Percentiles rank a stretch among this genome's conserved stretches.
Evolutionary conservation across 2,329 filamentous ascomycete species (phyloP).

Genomic region (Fusarium pininemorale): DNA sequence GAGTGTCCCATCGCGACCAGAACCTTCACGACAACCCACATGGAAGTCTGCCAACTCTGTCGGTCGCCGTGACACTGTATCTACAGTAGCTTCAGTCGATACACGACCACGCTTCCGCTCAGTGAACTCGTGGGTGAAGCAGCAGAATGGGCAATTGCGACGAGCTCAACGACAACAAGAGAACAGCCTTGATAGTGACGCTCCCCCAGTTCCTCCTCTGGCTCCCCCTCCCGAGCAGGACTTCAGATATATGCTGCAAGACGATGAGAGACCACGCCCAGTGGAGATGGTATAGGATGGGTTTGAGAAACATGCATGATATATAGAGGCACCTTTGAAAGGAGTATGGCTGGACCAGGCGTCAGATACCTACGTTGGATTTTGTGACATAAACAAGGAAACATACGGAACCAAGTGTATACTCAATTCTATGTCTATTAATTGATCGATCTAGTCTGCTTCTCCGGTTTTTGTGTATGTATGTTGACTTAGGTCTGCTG

Average conservation of each 20-base stretch:
- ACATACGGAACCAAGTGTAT: constrained; percentile 18
- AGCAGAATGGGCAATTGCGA: constrained; percentile 66
- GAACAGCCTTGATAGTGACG: constrained; percentile 34
- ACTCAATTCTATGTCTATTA: constrained; percentile 36
- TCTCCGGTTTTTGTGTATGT: not conserved
- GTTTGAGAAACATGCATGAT: not conserved
- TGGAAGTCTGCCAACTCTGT: constrained; percentile 24
- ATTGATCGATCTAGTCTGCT: constrained; percentile 3
- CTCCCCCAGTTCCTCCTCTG: constrained; percentile 53
- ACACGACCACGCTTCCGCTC: constrained; percentile 64
- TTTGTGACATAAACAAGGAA: constrained; percentile 12
- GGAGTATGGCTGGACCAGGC: constrained; percentile 9
- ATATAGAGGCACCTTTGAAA: constrained; percentile 7
- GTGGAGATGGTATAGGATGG: constrained; percentile 45
- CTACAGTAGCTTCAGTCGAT: constrained; percentile 64
- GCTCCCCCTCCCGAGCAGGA: constrained; percentile 55
- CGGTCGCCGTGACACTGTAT: constrained; percentile 59
- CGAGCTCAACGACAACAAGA: constrained; percentile 53
- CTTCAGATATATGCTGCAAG: constrained; percentile 62
- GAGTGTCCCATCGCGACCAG: constrained; percentile 25
- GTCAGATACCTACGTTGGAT: constrained; percentile 12
- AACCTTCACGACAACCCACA: constrained; percentile 21
- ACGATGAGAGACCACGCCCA: constrained; percentile 57
- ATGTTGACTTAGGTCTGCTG: constrained; percentile 21
- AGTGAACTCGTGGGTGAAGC: constrained; percentile 71